A percentile compares a stretch with the other conserved stretches of the same genome.
Conservation (phyloP, 129 eudicot species). For the Saposhnikovia divaricata region DNA sequence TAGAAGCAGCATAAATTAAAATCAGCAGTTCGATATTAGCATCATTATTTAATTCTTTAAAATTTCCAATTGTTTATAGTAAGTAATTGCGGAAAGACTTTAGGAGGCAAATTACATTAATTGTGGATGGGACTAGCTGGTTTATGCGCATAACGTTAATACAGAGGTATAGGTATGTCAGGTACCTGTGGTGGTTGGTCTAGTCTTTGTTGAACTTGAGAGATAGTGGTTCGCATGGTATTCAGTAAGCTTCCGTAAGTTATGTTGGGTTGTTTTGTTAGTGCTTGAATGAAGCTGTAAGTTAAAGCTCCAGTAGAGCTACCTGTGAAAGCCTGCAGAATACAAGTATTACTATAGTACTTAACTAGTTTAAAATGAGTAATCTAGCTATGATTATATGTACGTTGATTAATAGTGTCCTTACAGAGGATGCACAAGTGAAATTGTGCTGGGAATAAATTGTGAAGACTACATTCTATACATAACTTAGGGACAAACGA, state of each 20-base stretch:
- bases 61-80: too few species aligned
- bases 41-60: not conserved
- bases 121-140: not conserved
- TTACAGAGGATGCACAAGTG: not conserved
- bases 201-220: not conserved
- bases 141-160: too few species aligned
- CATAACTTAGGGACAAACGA: too few species aligned
- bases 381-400: not conserved
- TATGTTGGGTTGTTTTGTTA: not conserved
- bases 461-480: not conserved
- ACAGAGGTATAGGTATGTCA: not conserved
- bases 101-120: not conserved
- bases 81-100: not conserved
- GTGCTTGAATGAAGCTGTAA: slow-evolving; percentile 9
- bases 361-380: not conserved
- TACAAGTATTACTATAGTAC: not conserved
- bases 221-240: not conserved
- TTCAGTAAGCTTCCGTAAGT: slow-evolving; percentile 1
- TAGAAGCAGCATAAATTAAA: not conserved
- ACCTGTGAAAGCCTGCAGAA: slow-evolving; percentile 6
- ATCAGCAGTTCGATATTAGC: not conserved
- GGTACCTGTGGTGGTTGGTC: slow-evolving; percentile 1
- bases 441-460: not conserved
- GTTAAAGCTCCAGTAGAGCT: not conserved
- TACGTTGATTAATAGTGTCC: not conserved